Base-by-base conservation (phyloP, 139 green algal species). In the Pedinophyceae sp. region DNA sequence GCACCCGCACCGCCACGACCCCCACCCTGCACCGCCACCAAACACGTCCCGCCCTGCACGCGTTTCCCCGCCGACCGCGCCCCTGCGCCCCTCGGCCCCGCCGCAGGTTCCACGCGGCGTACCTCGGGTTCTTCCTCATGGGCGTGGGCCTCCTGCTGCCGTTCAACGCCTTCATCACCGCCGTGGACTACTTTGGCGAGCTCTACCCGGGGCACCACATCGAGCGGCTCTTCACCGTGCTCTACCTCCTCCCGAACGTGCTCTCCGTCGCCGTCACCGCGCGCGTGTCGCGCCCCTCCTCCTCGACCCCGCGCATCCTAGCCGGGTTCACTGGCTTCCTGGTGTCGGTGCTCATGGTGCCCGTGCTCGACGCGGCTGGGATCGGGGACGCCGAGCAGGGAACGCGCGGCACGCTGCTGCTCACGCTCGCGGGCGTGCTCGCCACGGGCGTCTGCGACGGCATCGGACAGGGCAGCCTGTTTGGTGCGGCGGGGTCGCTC, bases 111-210 rank as follows among this genome's bases (percentile, higher is more conserved):
- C 10, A 43, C 34, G 10, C 13, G 34, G 7, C 34, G 13, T 43
- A 43, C 13, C 13, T 43, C 34, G 7, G 34, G 10, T 59, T 54
- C 30, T 55, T 48, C 52, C 34, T 54, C n/a, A 28, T 59, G 17
- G 69, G 69, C 2, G 60, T 52, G 10, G 69, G 66, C 20, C 47
- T 77, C 30, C 57, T 77, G 4, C 52, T 76, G 18, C 69, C 68
- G 17, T 77, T 61, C 61, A 77, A 77, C 50, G 41, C 57, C 23
- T 73, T 70, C 62, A 77, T 77, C 50, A 77, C 67, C 15, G 69
- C 67, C 27, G 58, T 69, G 4, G 69, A 77, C 49, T 77, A 77
- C 67, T 77, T 77, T 43, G 53, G 48, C 19, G 3, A n/a, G 2
- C 34, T 69, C 20, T 77, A 77, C 50, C 69, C 69, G 1, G 47